phyloP scores from a whole-genome alignment of 2,329 filamentous ascomycete species.

The Cladophialophora immunda region DNA sequence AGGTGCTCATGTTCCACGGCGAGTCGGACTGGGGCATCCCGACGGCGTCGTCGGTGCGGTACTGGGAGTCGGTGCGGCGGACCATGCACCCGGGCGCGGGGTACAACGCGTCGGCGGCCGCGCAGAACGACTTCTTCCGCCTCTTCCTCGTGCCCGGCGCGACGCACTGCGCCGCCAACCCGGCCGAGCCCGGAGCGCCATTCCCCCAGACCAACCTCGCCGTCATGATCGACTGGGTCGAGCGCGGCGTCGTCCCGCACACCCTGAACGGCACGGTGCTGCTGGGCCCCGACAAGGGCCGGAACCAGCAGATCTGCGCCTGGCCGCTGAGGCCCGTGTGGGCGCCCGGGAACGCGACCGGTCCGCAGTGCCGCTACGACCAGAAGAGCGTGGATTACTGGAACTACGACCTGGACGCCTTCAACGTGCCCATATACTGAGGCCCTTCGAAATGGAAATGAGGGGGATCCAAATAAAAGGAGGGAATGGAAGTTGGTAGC shows the following conservation, averaged over 20 bases:
- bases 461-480: background rate
- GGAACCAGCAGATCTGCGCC: conserved; percentile 48
- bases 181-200: conserved; percentile 53
- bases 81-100: conserved; percentile 58
- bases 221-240: conserved; percentile 62
- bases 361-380: conserved; percentile 51
- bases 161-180: conserved; percentile 60
- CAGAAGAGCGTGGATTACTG: conserved; percentile 51
- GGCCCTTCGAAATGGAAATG: too few species aligned
- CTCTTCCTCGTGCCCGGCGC: conserved; percentile 64
- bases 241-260: conserved; percentile 56
- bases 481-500: too few species aligned
- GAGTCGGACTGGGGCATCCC: conserved; percentile 64
- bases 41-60: conserved; percentile 63
- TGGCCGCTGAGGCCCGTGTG: conserved; percentile 48
- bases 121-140: conserved; percentile 63
- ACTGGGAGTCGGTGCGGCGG: conserved; percentile 62
- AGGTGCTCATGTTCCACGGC: conserved; percentile 67
- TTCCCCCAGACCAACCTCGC: conserved; percentile 58
- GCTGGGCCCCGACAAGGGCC: conserved; percentile 42
- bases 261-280: conserved; percentile 53
- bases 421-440: conserved; percentile 51
- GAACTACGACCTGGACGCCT: conserved; percentile 51
- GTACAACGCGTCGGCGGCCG: conserved; percentile 50
- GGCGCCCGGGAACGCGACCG: conserved; percentile 44